Evolutionary conservation across 106 monocot genomes (phyloP), one percentile per base, ranked within the genome.

Genomic region (Acorus gramineus): DNA sequence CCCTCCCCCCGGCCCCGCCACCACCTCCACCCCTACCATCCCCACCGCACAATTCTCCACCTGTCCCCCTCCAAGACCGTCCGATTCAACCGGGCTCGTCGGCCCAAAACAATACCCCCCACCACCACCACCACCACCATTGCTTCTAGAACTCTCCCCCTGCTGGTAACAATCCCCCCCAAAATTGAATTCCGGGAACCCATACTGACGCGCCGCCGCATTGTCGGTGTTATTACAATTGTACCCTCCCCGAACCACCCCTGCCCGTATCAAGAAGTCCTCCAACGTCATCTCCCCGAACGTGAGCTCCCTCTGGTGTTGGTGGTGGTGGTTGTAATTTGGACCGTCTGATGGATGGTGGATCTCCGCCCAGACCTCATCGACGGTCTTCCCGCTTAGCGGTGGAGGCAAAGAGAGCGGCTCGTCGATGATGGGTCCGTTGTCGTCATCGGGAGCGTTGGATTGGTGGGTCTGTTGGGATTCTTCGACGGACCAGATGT

Each of bases 401-500:
- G 63, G 84, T 2, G 74, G 52, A 2, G 84, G 81, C 5, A 84
- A 6, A 12, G 77, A 7, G 51, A 84, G 49, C 6, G 84, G 80
- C 5, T 56, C 56, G 8, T 7, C 50, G 3, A 3, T 46, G 6
- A 2, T 11, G 9, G 3, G n/a, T 0, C n/a, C 12, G 43, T 44
- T 1, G 11, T 44, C 45, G 2, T 4, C 47, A n/a, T 28, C 28
- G 28, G 28, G 28, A 28, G 28, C 28, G 28, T 28, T 28, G 28
- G 28, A 28, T 28, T 0, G 28, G 28, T 28, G 28, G 28, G 28
- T 28, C 28, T 28, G 28, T 28, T 28, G 28, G 28, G 28, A 28
- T 28, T 84, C 84, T 14, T 84, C 84, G 13, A 66, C 80, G 66
- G 50, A 80, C 80, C 84, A 80, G n/a, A 84, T 80, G 70, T 77